Conservation (phyloP, 2,329 filamentous ascomycete genomes). For the Penicillium sp. region DNA sequence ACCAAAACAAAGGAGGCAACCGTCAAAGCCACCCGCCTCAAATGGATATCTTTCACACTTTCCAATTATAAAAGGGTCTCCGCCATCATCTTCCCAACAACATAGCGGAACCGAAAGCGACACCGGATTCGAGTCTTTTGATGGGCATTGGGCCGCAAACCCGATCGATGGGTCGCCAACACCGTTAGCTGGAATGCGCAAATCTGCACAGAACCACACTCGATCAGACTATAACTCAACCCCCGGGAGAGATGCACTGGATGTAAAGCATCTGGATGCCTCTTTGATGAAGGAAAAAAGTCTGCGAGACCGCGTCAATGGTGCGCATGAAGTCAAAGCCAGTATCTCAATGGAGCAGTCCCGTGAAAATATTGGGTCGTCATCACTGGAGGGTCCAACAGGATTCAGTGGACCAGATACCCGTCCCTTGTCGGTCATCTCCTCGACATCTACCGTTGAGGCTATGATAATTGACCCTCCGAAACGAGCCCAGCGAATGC, state of each 20-base stretch:
- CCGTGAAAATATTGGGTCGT: slow-evolving; percentile 52
- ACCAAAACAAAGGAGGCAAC: slow-evolving; percentile 13
- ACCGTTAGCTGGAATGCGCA: slow-evolving; percentile 12
- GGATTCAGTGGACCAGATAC: slow-evolving; percentile 28
- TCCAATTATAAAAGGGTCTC: slow-evolving; percentile 8
- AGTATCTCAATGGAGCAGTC: slow-evolving; percentile 48
- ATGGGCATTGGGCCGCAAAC: slow-evolving; percentile 54
- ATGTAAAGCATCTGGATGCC: slow-evolving; percentile 20
- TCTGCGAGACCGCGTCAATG: slow-evolving; percentile 34
- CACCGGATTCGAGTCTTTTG: slow-evolving; percentile 54
- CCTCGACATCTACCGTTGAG: slow-evolving; percentile 55
- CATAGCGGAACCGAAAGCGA: slow-evolving; percentile 28
- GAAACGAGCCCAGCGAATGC: slow-evolving; percentile 43
- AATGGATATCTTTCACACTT: slow-evolving; percentile 40
- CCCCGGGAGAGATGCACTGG: slow-evolving; percentile 5
- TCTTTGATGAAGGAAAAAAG: slow-evolving; percentile 28
- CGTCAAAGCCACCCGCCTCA: slow-evolving; percentile 26
- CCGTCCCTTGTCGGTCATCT: slow-evolving; percentile 50
- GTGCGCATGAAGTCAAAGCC: slow-evolving; percentile 24
- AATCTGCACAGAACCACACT: slow-evolving; percentile 2
- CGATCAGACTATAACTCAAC: background rate
- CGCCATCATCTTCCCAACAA: slow-evolving; percentile 11
- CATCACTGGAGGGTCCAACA: slow-evolving; percentile 33
- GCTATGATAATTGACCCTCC: slow-evolving; percentile 54
- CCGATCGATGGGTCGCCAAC: slow-evolving; percentile 16